phyloP scores from a whole-genome alignment of 2,329 filamentous ascomycete species.

The Diaporthe ilicicola region DNA sequence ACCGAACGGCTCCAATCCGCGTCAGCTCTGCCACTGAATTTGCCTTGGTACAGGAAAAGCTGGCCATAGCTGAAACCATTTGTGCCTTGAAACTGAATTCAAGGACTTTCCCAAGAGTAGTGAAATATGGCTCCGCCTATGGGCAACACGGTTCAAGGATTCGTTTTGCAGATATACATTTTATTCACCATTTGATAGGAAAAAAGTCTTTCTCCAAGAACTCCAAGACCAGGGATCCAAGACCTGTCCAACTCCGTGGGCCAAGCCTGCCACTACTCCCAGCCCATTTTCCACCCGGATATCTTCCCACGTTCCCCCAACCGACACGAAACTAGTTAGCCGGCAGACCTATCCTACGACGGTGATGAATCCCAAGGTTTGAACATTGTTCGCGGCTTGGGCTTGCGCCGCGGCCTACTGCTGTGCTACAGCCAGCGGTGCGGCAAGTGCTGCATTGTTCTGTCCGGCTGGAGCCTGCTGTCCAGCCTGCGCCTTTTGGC shows the following conservation, averaged over 20 bases:
- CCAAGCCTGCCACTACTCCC: neutral
- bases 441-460: slow-evolving; percentile 1
- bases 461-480: no score
- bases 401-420: neutral
- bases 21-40: no score
- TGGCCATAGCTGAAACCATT: no score
- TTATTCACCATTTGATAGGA: neutral
- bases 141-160: no score
- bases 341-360: neutral
- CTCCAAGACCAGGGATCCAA: neutral
- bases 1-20: no score
- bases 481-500: neutral
- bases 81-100: no score
- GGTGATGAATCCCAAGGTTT: neutral
- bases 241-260: neutral
- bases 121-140: no score
- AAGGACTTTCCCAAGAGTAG: no score
- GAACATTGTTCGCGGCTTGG: neutral
- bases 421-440: neutral
- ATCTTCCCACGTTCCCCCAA: neutral
- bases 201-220: neutral
- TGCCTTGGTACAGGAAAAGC: no score
- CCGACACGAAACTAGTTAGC: neutral
- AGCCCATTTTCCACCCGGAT: no score
- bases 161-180: neutral